phyloP scores from a whole-genome alignment of 306 rosid species.

The Cicer bijugum region DNA sequence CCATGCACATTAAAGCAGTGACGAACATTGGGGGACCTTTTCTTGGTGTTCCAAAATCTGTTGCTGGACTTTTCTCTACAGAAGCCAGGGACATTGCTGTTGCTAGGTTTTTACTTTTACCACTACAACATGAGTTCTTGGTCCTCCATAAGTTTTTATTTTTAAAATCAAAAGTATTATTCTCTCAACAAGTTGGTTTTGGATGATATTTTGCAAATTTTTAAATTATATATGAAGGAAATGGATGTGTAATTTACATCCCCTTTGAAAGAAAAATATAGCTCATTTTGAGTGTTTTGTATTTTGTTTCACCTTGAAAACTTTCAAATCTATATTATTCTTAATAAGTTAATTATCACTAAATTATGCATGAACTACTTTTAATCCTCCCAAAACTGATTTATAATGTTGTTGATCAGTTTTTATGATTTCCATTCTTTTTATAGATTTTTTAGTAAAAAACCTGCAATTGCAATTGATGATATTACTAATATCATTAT shows the following conservation, averaged over 20 bases:
- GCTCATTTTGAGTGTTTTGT: constrained; percentile 8
- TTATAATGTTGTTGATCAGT: constrained; percentile 6
- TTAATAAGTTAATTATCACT: neutral
- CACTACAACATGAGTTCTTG: constrained; percentile 32
- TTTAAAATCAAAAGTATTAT: neutral
- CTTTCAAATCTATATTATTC: constrained; percentile 27
- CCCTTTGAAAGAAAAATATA: constrained; percentile 20
- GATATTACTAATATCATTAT: constrained; percentile 3
- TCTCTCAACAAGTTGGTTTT: constrained; percentile 30
- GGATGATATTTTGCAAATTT: constrained; percentile 17
- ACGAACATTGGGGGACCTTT: constrained; percentile 85
- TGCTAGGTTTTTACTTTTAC: constrained; percentile 65
- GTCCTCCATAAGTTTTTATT: neutral
- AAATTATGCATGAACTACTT: constrained; percentile 13
- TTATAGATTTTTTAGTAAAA: neutral
- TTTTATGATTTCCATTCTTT: neutral
- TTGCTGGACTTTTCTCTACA: constrained; percentile 76
- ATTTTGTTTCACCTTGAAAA: constrained; percentile 25
- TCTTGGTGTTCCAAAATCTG: constrained; percentile 87
- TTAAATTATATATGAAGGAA: constrained; percentile 21
- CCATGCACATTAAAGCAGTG: constrained; percentile 77
- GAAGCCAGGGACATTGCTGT: constrained; percentile 86
- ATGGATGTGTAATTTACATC: constrained; percentile 14
- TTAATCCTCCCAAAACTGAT: neutral
- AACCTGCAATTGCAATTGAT: constrained; percentile 1